Base-by-base conservation (phyloP, 2,329 filamentous ascomycete species). In the Moelleriella libera region DNA sequence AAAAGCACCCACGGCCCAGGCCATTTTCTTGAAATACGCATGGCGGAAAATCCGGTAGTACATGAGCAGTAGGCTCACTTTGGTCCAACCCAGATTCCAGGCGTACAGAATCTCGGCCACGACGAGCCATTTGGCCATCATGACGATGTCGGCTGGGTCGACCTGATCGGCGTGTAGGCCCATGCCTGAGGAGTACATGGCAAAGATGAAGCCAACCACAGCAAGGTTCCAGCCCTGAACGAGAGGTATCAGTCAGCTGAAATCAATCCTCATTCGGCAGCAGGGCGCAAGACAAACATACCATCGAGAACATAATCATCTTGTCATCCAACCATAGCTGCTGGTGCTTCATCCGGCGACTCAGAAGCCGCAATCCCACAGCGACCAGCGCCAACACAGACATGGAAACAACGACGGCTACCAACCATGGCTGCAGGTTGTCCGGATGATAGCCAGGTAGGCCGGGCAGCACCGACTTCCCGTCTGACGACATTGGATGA, bases 41-140 rank as follows among this genome's bases (percentile, higher is more conserved):
- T 68, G 59, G 21, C 61, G 68, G 55, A 76, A 76, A 51, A 76
- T 72, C 54, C 71, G 70, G 53, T 65, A 66, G 60, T 75, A 75
- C 69, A 76, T 72, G 41, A 74, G 57, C 43, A 76, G 54, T 28
- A 76, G 60, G 45, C 67, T 67, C 11, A 74, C 47, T 52, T 75
- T 76, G n/a, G 71, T 70, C 59, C 70, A 66, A 40, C 65, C 68
- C 4, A 74, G 58, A 31, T 69, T 71, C 54, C 63, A 72, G 30
- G 63, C 67, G 52, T 74, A 74, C 40, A 72, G 58, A 47, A 72
- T 61, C 53, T 72, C 70, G 28, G 67, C 69, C 9, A 69, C 66
- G 10, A 74, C 55, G 5, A 75, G 62, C 54, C 67, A 65, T 57
- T 75, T 71, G 10, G 66, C 64, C 58, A 70, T 67, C 55, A 63